phyloP scores from a whole-genome alignment of 768 basidiomycete species.

The Pulveroboletus sp. region DNA sequence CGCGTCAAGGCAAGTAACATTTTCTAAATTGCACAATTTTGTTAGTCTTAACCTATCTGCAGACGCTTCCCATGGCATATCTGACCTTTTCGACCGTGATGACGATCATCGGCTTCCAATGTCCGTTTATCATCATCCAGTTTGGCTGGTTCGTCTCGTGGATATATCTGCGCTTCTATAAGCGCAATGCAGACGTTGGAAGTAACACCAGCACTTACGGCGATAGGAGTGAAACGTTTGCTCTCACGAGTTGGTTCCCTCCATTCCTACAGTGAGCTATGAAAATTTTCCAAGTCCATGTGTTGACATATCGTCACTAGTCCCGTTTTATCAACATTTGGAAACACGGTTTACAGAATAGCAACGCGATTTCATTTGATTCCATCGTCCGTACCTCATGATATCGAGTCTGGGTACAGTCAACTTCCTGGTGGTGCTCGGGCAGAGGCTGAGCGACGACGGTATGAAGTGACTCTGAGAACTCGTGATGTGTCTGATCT shows the following conservation, averaged over 20 bases:
- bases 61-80: slow-evolving; percentile 95
- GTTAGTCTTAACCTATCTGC: slow-evolving; percentile 9
- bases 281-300: neutral
- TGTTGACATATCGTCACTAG: slow-evolving; percentile 38
- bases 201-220: slow-evolving; percentile 75
- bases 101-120: slow-evolving; percentile 80
- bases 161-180: slow-evolving; percentile 96
- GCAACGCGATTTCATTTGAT: slow-evolving; percentile 75
- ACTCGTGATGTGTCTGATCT: slow-evolving; percentile 7
- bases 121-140: slow-evolving; percentile 91
- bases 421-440: slow-evolving; percentile 84
- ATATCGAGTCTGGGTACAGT: slow-evolving; percentile 74
- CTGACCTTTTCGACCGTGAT: slow-evolving; percentile 86
- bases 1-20: slow-evolving; percentile 76
- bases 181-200: slow-evolving; percentile 70
- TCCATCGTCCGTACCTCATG: slow-evolving; percentile 51
- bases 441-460: slow-evolving; percentile 93
- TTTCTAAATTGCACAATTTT: neutral
- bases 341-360: slow-evolving; percentile 64
- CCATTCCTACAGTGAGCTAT: slow-evolving; percentile 83
- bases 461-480: slow-evolving; percentile 46
- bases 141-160: slow-evolving; percentile 99
- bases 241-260: slow-evolving; percentile 95
- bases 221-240: slow-evolving; percentile 95
- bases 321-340: slow-evolving; percentile 64